These are phyloP conservation scores for Podospora pseudoanserina DNA, from an alignment of 495 filamentous ascomycete genomes.

Conservation along the genomic window DNA sequence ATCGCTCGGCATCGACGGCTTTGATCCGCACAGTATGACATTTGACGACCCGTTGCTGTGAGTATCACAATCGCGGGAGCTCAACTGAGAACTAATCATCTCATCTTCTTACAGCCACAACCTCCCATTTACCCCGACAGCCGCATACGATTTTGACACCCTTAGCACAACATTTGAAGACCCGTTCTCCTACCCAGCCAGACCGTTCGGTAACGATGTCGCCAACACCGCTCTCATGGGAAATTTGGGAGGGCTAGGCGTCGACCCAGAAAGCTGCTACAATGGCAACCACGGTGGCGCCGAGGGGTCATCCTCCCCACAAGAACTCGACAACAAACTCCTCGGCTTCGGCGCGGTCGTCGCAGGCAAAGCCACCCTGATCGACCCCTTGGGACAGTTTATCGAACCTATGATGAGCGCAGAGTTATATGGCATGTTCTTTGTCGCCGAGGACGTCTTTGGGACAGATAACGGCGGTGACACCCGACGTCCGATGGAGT, in stretches of 20 bases:
- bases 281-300: constrained; percentile 23
- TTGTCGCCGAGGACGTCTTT: constrained; percentile 73
- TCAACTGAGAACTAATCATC: background rate
- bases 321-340: constrained; percentile 43
- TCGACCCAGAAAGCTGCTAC: background rate
- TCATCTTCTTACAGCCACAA: constrained; percentile 14
- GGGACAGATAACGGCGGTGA: constrained; percentile 42
- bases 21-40: constrained; percentile 19
- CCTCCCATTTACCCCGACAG: constrained; percentile 47
- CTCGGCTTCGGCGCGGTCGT: constrained; percentile 72
- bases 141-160: constrained; percentile 54
- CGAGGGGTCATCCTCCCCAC: constrained; percentile 41
- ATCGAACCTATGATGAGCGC: constrained; percentile 66
- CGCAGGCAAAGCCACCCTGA: constrained; percentile 60
- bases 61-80: constrained; percentile 16
- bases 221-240: constrained; percentile 17
- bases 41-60: constrained; percentile 50
- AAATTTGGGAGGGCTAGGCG: background rate
- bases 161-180: constrained; percentile 63
- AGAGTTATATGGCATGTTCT: constrained; percentile 93
- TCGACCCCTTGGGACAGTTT: constrained; percentile 25
- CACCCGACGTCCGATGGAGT: constrained; percentile 62
- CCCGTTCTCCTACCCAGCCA: constrained; percentile 55
- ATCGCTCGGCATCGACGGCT: constrained; percentile 2
- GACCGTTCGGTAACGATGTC: constrained; percentile 35